A percentile compares a stretch with the other conserved stretches of the same genome.
phyloP scores from a whole-genome alignment of 768 basidiomycete genomes.

The Boletus pseudo-olivaceus region DNA sequence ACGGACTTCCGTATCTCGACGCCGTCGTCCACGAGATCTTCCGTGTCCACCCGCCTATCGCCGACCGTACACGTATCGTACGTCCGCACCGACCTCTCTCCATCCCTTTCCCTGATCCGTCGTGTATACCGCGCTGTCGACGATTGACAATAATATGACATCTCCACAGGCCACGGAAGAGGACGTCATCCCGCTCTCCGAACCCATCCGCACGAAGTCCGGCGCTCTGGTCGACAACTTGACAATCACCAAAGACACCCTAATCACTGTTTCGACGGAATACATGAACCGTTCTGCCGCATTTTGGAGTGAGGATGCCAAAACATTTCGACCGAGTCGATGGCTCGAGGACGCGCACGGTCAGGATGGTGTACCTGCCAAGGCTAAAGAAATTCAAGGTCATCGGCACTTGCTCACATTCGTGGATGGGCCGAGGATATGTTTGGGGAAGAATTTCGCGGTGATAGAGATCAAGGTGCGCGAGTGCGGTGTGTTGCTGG shows the following conservation, averaged over 20 bases:
- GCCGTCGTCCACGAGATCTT: constrained; percentile 44
- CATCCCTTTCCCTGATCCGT: constrained; percentile 20
- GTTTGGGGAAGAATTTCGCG: constrained; percentile 49
- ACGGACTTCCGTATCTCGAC: constrained; percentile 51
- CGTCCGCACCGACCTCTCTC: constrained; percentile 1
- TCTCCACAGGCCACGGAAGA: constrained; percentile 42
- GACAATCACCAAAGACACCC: constrained; percentile 44
- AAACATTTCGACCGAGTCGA: constrained; percentile 57
- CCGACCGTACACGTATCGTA: not conserved
- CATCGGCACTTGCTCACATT: constrained; percentile 52
- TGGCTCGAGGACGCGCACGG: constrained; percentile 44
- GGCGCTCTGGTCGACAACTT: constrained; percentile 39
- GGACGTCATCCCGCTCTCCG: constrained; percentile 38
- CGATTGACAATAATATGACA: not conserved
- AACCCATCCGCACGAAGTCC: constrained; percentile 32
- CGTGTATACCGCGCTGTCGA: not conserved
- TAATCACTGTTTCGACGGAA: constrained; percentile 40
- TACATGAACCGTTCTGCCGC: constrained; percentile 47
- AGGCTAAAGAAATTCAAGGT: constrained; percentile 42
- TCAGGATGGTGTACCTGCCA: constrained; percentile 17
- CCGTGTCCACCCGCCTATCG: constrained; percentile 12
- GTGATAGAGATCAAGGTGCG: constrained; percentile 34
- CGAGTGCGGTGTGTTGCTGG: not conserved
- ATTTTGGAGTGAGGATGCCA: constrained; percentile 60
- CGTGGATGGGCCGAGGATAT: constrained; percentile 45